These are phyloP conservation scores for Aspergillus homomorphus DNA, from an alignment of 495 filamentous ascomycete species.

Conservation along the genomic window DNA sequence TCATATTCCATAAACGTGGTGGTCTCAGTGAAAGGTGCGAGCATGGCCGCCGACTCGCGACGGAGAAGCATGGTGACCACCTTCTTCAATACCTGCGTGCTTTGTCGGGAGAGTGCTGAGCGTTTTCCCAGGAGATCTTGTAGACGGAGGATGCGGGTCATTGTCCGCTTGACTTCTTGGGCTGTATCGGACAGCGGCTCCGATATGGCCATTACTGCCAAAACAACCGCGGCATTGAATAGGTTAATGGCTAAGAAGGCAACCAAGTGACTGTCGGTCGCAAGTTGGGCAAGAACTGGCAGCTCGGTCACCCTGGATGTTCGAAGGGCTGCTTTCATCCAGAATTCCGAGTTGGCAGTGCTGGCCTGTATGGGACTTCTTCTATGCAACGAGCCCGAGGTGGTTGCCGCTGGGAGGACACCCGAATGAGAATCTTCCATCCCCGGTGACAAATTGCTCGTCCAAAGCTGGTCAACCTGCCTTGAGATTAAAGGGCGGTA, in stretches of 20 bases:
- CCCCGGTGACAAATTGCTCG: conserved; percentile 1
- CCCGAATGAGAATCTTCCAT: conserved; percentile 6
- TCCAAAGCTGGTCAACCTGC: conserved; percentile 26
- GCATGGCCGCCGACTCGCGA: conserved; percentile 26
- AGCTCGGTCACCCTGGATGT: conserved; percentile 29
- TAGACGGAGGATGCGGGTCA: conserved; percentile 31
- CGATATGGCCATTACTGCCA: conserved; percentile 31
- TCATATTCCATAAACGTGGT: background rate
- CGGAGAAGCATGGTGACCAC: conserved; percentile 25
- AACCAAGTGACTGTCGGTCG: conserved; percentile 30
- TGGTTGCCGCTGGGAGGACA: background rate
- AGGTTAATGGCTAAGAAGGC: conserved; percentile 37
- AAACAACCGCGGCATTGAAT: conserved; percentile 33
- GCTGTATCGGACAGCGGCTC: conserved; percentile 33
- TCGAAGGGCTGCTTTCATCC: conserved; percentile 30
- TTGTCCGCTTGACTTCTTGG: conserved; percentile 33
- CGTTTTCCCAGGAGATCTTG: conserved; percentile 29
- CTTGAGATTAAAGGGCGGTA: conserved; percentile 31
- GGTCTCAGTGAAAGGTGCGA: conserved; percentile 19
- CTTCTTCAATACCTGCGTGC: conserved; percentile 27
- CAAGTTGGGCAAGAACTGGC: conserved; percentile 24
- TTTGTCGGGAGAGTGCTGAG: conserved; percentile 31
- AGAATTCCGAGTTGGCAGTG: conserved; percentile 21
- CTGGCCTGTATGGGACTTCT: conserved; percentile 1
- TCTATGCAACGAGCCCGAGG: conserved; percentile 6